Evolutionary conservation across 2,329 filamentous ascomycete genomes (phyloP).

Genomic region (Triangularia verruculosa): DNA sequence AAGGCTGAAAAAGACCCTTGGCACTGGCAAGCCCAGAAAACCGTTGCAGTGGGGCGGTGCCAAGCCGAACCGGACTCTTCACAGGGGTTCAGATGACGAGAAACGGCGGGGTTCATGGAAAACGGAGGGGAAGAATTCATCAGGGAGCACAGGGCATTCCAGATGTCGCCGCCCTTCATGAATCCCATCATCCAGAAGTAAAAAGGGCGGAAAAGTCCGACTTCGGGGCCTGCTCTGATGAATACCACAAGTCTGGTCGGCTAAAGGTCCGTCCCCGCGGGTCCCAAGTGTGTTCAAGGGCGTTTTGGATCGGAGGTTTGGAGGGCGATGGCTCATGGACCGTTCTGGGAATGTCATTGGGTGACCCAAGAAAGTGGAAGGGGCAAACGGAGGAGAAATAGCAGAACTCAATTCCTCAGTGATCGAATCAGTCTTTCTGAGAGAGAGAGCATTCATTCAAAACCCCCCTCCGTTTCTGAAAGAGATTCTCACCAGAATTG

Average conservation of each 20-base stretch:
- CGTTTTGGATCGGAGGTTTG: slow-evolving; percentile 7
- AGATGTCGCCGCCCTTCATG: background rate
- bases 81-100: slow-evolving; percentile 2
- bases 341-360: slow-evolving; percentile 1
- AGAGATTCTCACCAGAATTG: background rate
- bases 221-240: background rate
- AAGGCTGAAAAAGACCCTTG: background rate
- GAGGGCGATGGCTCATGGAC: slow-evolving; percentile 3
- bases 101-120: background rate
- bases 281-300: background rate
- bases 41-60: slow-evolving; percentile 8
- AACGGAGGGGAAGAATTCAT: background rate
- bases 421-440: background rate
- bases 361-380: background rate
- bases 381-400: background rate
- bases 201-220: background rate
- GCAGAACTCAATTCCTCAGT: background rate
- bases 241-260: background rate
- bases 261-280: background rate
- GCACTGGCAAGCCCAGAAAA: slow-evolving; percentile 5
- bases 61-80: background rate
- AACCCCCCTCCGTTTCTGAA: background rate
- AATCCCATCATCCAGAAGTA: background rate
- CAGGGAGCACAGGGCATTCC: background rate
- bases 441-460: background rate